Base-by-base conservation (phyloP, 2,329 filamentous ascomycete genomes). In the Trichoderma sp. region DNA sequence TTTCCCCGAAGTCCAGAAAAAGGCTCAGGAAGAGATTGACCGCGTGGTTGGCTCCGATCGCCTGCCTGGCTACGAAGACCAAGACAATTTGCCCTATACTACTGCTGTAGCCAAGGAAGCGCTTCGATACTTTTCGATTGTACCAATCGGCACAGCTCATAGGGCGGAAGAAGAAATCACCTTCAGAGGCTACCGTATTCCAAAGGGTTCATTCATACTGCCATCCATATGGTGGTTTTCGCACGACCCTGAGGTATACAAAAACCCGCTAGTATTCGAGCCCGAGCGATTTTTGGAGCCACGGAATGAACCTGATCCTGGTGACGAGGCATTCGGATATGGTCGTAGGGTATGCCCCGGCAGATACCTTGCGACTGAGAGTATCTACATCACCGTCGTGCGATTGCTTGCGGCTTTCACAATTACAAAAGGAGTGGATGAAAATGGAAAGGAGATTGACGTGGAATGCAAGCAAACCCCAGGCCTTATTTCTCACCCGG, bases 201-300 rank as follows among this genome's bases (percentile, higher is more conserved):
- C 68, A 57, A 70, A 66, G 12, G 61, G 68, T 1, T 36, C 68
- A n/a, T 30, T 20, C 23, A 47, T 65, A 28, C 26, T 47, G 3
- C 20, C 23, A 30, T 57, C 20, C 11, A 3, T 34, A 13, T 71
- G 70, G 70, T 72, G 70, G 70, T 26, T 58, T 13, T 26, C 23
- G 15, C 39, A 72, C 13, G 58, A 72, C 39, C 66, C 70, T 4
- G n/a, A 70, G 23, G 36, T 43, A 53, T 61, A 93, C 78, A 84
- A 87, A 0, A 73, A 80, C 15, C 79, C 79, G 0, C 62, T 68
- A 2, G 15, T 23, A 4, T 81, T 81, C 39, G 62, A 79, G 39
- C 79, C 77, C 3, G 76, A 77, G 6, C 75, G 79, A 1, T 80
- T 74, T 67, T 72, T 82, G 2, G 32, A 47, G 4, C 74, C 75